phyloP scores from a whole-genome alignment of 768 basidiomycete genomes.

The Pulveroboletus sp. region DNA sequence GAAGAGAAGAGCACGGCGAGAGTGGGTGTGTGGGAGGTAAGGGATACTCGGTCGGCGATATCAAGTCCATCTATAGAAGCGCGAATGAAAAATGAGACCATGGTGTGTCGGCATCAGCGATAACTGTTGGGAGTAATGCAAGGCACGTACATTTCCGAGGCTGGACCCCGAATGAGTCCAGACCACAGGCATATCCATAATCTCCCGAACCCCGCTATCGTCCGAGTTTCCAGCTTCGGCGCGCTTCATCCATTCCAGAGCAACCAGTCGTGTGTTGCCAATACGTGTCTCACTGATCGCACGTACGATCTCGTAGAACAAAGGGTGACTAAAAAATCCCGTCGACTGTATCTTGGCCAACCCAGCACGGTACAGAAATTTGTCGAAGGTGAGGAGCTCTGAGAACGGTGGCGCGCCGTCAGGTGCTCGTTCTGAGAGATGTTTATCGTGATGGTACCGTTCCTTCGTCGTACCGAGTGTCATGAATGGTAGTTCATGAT shows the following conservation, averaged over 20 bases:
- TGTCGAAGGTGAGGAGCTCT: constrained; percentile 38
- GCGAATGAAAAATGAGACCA: too few relatives aligned
- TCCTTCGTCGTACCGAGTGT: constrained; percentile 30
- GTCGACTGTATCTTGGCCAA: constrained; percentile 36
- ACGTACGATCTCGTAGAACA: constrained; percentile 41
- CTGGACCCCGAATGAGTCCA: constrained; percentile 6
- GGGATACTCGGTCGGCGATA: constrained; percentile 35
- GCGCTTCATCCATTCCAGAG: constrained; percentile 23
- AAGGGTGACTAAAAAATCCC: constrained; percentile 37
- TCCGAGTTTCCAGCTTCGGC: constrained; percentile 4
- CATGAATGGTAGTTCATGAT: constrained; percentile 44
- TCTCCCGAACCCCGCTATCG: not conserved
- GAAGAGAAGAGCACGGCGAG: constrained; percentile 7
- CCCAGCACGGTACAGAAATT: constrained; percentile 43
- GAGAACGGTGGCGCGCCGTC: constrained; percentile 35
- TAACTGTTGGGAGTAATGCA: too few relatives aligned
- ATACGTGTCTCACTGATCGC: constrained; percentile 12
- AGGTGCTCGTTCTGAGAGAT: not conserved
- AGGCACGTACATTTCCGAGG: constrained; percentile 26
- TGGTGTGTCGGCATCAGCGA: not conserved
- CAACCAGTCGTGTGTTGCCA: not conserved
- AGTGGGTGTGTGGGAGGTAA: constrained; percentile 18
- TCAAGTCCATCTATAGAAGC: constrained; percentile 30
- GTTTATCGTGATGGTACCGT: not conserved
- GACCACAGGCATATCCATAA: not conserved